These are phyloP conservation scores for Leishmania guyanensis DNA, from an alignment of 208 protist species.

Conservation along the genomic window DNA sequence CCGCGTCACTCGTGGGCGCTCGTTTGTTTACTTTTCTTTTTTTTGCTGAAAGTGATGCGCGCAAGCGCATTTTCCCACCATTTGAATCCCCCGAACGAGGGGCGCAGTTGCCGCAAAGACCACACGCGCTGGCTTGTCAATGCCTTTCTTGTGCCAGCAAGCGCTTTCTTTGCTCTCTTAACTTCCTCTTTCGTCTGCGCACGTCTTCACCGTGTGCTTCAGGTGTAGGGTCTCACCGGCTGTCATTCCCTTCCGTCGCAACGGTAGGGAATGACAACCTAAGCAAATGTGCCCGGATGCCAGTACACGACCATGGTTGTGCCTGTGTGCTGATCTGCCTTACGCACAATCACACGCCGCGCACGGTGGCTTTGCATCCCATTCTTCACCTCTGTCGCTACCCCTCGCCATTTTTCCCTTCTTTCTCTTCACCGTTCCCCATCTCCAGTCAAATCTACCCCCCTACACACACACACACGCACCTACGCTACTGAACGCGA, in stretches of 20 bases:
- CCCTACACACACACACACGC: not conserved
- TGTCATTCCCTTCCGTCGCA: no score
- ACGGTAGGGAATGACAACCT: no score
- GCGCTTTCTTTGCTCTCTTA: conserved; percentile 14
- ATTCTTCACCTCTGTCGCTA: not conserved
- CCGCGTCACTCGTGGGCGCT: not conserved
- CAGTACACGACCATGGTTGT: not conserved
- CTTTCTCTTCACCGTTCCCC: not conserved
- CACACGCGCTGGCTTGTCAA: not conserved
- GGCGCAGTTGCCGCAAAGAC: not conserved
- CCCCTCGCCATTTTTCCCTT: not conserved
- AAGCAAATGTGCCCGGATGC: no score
- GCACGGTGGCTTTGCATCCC: not conserved
- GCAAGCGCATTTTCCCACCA: not conserved
- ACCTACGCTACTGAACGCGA: not conserved
- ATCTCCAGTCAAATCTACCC: not conserved
- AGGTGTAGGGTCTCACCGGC: no score
- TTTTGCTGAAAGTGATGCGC: not conserved
- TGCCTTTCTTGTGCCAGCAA: not conserved
- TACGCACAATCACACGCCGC: not conserved
- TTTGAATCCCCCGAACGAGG: not conserved
- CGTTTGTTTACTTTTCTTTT: not conserved
- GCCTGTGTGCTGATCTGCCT: not conserved
- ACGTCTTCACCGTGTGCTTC: no score
- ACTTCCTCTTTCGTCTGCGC: conserved; percentile 8